A percentile compares a stretch with the other conserved stretches of the same genome.
These are phyloP conservation scores for Tetrahymena thermophila DNA, from an alignment of 73 alveolate genomes.

Conservation along the genomic window DNA sequence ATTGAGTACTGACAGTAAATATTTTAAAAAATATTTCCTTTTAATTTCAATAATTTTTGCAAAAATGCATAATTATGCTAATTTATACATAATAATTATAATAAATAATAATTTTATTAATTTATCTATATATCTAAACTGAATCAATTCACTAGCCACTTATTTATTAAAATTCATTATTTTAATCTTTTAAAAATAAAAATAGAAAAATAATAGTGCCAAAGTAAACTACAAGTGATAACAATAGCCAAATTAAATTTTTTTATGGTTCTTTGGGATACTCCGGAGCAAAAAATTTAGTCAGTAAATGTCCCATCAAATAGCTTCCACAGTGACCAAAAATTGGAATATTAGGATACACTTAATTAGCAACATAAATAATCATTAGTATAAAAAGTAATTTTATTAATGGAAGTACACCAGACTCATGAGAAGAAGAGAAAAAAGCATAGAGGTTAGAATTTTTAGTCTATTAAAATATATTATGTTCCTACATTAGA, in stretches of 20 bases:
- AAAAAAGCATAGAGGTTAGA: neutral
- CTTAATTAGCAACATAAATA: neutral
- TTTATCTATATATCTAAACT: no score
- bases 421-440: neutral
- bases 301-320: neutral
- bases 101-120: no score
- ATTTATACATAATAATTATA: no score
- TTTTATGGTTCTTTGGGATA: neutral
- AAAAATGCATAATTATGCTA: no score
- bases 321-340: neutral
- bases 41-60: no score
- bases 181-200: neutral
- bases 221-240: neutral
- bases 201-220: neutral
- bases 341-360: neutral
- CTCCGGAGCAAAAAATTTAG: neutral
- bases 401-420: neutral
- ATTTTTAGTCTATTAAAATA: neutral
- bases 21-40: no score
- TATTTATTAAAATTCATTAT: no score
- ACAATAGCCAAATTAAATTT: neutral
- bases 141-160: neutral
- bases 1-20: no score
- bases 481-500: neutral
- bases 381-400: neutral